phyloP scores from a whole-genome alignment of 1,284 basidiomycete genomes.

The Gomphus bonarii region DNA sequence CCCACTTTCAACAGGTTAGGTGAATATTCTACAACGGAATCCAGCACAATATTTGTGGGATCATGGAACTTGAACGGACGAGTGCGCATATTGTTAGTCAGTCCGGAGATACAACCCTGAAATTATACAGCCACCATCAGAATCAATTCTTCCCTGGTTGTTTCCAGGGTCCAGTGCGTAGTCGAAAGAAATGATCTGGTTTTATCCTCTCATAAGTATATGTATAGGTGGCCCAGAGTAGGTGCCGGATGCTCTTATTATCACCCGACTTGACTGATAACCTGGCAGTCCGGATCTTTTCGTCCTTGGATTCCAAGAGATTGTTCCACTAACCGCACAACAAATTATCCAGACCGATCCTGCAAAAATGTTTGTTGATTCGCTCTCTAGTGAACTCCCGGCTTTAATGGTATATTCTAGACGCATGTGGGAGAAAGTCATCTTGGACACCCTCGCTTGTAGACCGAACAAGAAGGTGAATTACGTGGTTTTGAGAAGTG shows the following conservation, averaged over 20 bases:
- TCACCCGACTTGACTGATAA: not conserved
- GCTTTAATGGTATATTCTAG: conserved; percentile 30
- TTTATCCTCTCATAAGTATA: conserved; percentile 8
- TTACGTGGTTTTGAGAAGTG: conserved; percentile 85
- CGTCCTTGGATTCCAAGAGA: conserved; percentile 94
- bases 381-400: not conserved
- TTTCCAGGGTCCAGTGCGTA: conserved; percentile 68
- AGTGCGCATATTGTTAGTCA: conserved; percentile 31
- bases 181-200: conserved; percentile 1
- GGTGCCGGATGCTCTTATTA: conserved; percentile 16
- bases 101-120: not conserved
- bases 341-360: conserved; percentile 96
- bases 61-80: conserved; percentile 96
- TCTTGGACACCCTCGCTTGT: conserved; percentile 69
- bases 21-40: conserved; percentile 79
- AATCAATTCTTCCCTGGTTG: conserved; percentile 84
- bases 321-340: conserved; percentile 93
- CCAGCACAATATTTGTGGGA: conserved; percentile 74
- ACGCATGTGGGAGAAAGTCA: conserved; percentile 77
- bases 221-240: conserved; percentile 48
- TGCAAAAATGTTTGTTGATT: conserved; percentile 62
- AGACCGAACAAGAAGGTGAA: conserved; percentile 56
- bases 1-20: conserved; percentile 36
- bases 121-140: conserved; percentile 54
- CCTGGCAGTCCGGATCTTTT: conserved; percentile 74